Base-by-base conservation (phyloP, 2,329 filamentous ascomycete species). In the Pestalotiopsis sp. region DNA sequence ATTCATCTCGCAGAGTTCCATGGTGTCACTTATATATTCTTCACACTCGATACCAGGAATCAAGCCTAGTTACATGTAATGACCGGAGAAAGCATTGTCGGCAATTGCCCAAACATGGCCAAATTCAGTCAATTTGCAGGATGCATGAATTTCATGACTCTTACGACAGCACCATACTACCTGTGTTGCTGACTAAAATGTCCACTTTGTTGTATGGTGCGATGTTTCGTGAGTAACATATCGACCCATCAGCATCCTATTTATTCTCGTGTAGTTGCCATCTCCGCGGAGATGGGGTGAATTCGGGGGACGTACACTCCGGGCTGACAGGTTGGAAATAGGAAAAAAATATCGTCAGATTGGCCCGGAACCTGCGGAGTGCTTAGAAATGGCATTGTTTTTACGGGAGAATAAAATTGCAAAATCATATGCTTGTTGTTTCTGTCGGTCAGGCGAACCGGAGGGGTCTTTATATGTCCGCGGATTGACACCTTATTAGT, bases 251-350 rank as follows among this genome's bases (percentile, higher is more conserved):
- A 25, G 39, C 20, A 31, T 45, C 20, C 70, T 69, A 69, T 59
- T 61, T 52, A 65, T 70, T 73, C 68, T 72, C 70, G 69, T 73
- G 69, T 17, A 70, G 69, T 49, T 69, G 39, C 67, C 66, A 71
- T 73, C 70, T 73, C 72, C 72, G 72, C 71, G 72, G 72, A 66
- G 41, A 58, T 56, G 45, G 39, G 52, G 52, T 45, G 31, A 38
- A 39, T 17, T 45, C 23, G 45, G 65, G 23, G 23, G 20, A 12
- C 39, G 9, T 23, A 14, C 12, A 14, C 14, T 17, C 36, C 59
- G 4, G 14, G 17, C 11, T 38, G 57, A 59, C 31, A 31, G n/a
- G 11, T 62, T 36, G 14, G 17, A 12, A 41, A 27, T 14, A 17
- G n/a, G 39, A 14, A 27, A 52, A 36, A 17, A 39, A 5, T 36